Percentiles rank a stretch among this genome's conserved stretches.
phyloP scores from a whole-genome alignment of 2,329 filamentous ascomycete species.

The Colletotrichum higginsianum region DNA sequence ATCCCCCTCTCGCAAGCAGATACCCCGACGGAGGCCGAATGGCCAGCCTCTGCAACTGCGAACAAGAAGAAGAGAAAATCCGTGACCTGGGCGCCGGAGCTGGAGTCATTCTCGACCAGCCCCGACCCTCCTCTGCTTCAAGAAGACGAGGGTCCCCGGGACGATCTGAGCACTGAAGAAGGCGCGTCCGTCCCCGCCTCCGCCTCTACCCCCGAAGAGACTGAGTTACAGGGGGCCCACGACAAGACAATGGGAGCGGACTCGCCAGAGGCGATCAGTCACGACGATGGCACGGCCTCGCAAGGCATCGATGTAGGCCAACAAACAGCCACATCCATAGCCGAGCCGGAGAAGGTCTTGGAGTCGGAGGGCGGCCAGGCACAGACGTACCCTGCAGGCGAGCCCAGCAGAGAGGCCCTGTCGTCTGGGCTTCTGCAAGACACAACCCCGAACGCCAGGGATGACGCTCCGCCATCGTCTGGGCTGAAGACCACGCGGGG shows the following conservation, averaged over 20 bases:
- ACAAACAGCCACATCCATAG: background rate
- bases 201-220: background rate
- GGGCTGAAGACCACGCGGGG: slow-evolving; percentile 35
- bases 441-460: slow-evolving; percentile 16
- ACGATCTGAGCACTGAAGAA: background rate
- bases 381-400: slow-evolving; percentile 21
- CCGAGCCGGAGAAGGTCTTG: slow-evolving; percentile 32
- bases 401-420: slow-evolving; percentile 14
- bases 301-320: slow-evolving; percentile 10
- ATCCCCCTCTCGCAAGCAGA: slow-evolving; percentile 30
- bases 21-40: slow-evolving; percentile 25
- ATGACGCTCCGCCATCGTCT: slow-evolving; percentile 30
- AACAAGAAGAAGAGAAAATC: slow-evolving; percentile 37
- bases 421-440: slow-evolving; percentile 24
- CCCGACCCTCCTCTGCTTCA: background rate
- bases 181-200: background rate
- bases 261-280: background rate
- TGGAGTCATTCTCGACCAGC: slow-evolving; percentile 24
- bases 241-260: slow-evolving; percentile 15
- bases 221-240: slow-evolving; percentile 3
- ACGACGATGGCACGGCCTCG: slow-evolving; percentile 9
- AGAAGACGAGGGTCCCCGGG: slow-evolving; percentile 1
- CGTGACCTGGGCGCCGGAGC: slow-evolving; percentile 38
- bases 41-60: slow-evolving; percentile 24
- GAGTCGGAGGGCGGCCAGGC: slow-evolving; percentile 30